A percentile compares a stretch with the other conserved stretches of the same genome.
These are phyloP conservation scores for Fragilariopsis cylindrus DNA, from an alignment of 108 stramenopile genomes.

Conservation along the genomic window DNA sequence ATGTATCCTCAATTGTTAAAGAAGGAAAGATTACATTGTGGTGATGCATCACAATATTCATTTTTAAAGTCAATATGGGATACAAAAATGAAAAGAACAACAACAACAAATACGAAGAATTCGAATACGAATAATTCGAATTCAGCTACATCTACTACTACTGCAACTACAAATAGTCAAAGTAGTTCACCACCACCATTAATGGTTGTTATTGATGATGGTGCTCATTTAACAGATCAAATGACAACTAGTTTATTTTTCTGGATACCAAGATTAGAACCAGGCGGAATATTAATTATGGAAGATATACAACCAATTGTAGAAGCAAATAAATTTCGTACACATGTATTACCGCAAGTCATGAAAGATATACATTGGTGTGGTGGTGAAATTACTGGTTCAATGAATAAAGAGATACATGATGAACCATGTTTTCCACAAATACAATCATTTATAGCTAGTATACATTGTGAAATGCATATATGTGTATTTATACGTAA, in stretches of 20 bases:
- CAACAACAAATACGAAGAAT: too few relatives aligned
- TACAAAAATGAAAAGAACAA: background rate
- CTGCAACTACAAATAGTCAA: too few relatives aligned
- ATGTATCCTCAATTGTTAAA: slow-evolving; percentile 42
- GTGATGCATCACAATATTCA: slow-evolving; percentile 42
- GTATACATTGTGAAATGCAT: slow-evolving; percentile 69
- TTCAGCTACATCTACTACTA: too few relatives aligned
- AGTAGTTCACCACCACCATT: slow-evolving; percentile 39
- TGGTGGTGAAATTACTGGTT: slow-evolving; percentile 13
- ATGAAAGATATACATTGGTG: slow-evolving; percentile 69
- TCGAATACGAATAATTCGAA: too few relatives aligned
- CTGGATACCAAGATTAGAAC: slow-evolving; percentile 62
- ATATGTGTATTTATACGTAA: slow-evolving; percentile 65
- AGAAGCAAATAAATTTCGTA: slow-evolving; percentile 48
- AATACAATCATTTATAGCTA: slow-evolving; percentile 41
- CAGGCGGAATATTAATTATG: slow-evolving; percentile 55
- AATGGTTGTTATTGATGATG: slow-evolving; percentile 65
- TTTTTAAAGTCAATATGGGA: slow-evolving; percentile 2
- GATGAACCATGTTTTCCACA: slow-evolving; percentile 58
- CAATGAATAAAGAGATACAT: slow-evolving; percentile 16
- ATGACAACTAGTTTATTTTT: slow-evolving; percentile 58
- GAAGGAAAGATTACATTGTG: slow-evolving; percentile 48
- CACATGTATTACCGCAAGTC: slow-evolving; percentile 59
- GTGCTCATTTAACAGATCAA: slow-evolving; percentile 44
- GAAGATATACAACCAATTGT: slow-evolving; percentile 42